These are phyloP conservation scores for Neopestalotiopsis rosae DNA, from an alignment of 2,329 filamentous ascomycete species.

Conservation along the genomic window DNA sequence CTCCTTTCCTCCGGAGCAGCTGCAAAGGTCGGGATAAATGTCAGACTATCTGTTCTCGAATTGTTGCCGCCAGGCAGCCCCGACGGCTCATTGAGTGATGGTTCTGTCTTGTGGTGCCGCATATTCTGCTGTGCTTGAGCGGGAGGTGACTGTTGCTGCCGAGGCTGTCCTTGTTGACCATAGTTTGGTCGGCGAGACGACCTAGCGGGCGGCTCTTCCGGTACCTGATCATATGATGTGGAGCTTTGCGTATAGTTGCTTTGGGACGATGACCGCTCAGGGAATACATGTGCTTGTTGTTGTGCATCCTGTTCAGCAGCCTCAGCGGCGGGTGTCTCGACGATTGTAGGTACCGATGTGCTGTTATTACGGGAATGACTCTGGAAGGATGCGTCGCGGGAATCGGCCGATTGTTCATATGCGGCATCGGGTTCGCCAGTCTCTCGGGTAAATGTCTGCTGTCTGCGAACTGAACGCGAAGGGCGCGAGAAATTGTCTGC, in stretches of 20 bases:
- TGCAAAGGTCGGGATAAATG: slow-evolving; percentile 76
- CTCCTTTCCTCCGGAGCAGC: slow-evolving; percentile 69
- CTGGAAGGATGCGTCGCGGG: slow-evolving; percentile 26
- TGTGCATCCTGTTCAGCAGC: slow-evolving; percentile 29
- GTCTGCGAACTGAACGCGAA: slow-evolving; percentile 50
- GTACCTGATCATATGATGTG: slow-evolving; percentile 48
- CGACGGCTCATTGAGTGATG: slow-evolving; percentile 72
- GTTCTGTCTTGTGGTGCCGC: slow-evolving; percentile 42
- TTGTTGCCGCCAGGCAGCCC: slow-evolving; percentile 71
- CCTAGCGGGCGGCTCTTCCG: slow-evolving; percentile 53
- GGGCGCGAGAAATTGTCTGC: slow-evolving; percentile 69
- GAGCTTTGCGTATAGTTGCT: slow-evolving; percentile 47
- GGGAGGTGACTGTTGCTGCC: slow-evolving; percentile 22
- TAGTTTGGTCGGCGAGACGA: slow-evolving; percentile 47
- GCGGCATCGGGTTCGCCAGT: slow-evolving; percentile 30
- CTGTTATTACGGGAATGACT: slow-evolving; percentile 24
- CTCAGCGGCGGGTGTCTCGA: slow-evolving; percentile 67
- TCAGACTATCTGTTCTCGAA: slow-evolving; percentile 72
- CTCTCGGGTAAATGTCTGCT: slow-evolving; percentile 56
- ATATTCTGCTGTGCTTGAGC: slow-evolving; percentile 26
- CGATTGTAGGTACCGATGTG: slow-evolving; percentile 58
- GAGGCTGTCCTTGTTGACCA: slow-evolving; percentile 29
- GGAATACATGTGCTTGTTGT: slow-evolving; percentile 45
- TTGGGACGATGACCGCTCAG: slow-evolving; percentile 62
- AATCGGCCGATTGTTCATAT: slow-evolving; percentile 25